Base-by-base conservation (phyloP, 352 stramenopile species). In the Phytophthora capsici region DNA sequence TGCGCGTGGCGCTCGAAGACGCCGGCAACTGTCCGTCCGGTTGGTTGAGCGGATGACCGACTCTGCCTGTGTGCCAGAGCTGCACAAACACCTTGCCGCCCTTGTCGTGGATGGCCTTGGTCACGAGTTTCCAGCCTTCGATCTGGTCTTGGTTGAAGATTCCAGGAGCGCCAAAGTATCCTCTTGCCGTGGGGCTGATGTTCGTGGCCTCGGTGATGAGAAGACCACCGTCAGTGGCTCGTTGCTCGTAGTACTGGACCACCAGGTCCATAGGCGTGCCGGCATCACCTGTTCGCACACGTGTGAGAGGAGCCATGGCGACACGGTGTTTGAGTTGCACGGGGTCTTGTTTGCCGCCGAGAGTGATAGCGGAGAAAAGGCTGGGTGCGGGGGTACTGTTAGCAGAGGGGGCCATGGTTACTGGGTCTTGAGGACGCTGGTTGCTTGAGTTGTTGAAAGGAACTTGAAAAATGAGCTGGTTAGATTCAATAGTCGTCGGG, bases 11-110 rank as follows among this genome's bases (percentile, higher is more conserved):
- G 32, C 71, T 88, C 2, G 86, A 77, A 13, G 72, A 86, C 16
- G 93, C 73, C 28, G 75, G 78, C 0, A 79, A 41, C 19, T 85
- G 60, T 19, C 77, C 78, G 22, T 72, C 62, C 6, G 73, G 75
- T 50, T 94, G 85, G 45, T 83, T 86, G 9, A 73, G 62, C 6
- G 73, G 73, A 61, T 97, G 89, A 1, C 77, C 58, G 17, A 81
- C 66, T 23, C 89, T 77, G n/a, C 88, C 90, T 6, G 81, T 84
- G 66, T 97, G 90, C 88, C 89, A 96, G 22, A 97, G 71, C 73
- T 97, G 57, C 38, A 54, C 26, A 28, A 58, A 65, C 19, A 65
- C 26, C 40, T 65, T 65, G 13, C 59, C 59, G 30, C 71, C 75
- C 41, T 91, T 89, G 22, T 63, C 72, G 58, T 97, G 91, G 30